phyloP scores from a whole-genome alignment of 805 yeast species.

The Starmera pachycereana region DNA sequence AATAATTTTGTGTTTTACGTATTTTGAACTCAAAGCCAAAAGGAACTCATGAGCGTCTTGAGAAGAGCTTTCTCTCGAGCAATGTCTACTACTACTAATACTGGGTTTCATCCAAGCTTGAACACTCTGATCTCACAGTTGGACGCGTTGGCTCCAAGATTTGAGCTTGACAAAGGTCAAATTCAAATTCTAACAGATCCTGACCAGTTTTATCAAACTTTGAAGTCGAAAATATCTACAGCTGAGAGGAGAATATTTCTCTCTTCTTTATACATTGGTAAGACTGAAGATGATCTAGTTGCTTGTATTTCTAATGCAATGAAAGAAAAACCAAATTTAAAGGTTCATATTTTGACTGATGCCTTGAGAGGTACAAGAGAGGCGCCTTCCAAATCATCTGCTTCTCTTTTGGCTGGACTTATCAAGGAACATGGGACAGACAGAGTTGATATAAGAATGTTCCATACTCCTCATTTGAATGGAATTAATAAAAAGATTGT shows the following conservation, averaged over 20 bases:
- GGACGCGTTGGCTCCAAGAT: conserved; percentile 59
- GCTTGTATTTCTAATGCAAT: conserved; percentile 53
- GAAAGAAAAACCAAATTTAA: conserved; percentile 43
- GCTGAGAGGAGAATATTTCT: conserved; percentile 68
- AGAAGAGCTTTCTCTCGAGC: not conserved
- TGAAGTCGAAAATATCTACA: conserved; percentile 48
- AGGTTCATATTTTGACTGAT: conserved; percentile 70
- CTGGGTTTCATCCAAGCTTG: conserved; percentile 33
- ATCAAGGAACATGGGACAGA: conserved; percentile 47
- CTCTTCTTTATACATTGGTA: conserved; percentile 82
- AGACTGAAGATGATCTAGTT: conserved; percentile 66
- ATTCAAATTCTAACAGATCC: conserved; percentile 61
- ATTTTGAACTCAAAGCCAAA: too few relatives aligned
- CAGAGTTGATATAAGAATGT: conserved; percentile 73
- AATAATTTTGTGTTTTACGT: not conserved
- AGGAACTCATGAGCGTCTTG: not conserved
- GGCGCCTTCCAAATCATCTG: conserved; percentile 70
- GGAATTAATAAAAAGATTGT: conserved; percentile 55
- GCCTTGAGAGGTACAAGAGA: conserved; percentile 91
- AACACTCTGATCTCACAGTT: conserved; percentile 37
- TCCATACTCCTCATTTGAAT: conserved; percentile 77
- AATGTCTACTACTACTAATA: not conserved
- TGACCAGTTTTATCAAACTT: conserved; percentile 51
- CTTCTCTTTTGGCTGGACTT: conserved; percentile 58
- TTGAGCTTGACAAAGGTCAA: conserved; percentile 43